Conservation (phyloP, 306 rosid species). For the Pyrus pyrifolia region DNA sequence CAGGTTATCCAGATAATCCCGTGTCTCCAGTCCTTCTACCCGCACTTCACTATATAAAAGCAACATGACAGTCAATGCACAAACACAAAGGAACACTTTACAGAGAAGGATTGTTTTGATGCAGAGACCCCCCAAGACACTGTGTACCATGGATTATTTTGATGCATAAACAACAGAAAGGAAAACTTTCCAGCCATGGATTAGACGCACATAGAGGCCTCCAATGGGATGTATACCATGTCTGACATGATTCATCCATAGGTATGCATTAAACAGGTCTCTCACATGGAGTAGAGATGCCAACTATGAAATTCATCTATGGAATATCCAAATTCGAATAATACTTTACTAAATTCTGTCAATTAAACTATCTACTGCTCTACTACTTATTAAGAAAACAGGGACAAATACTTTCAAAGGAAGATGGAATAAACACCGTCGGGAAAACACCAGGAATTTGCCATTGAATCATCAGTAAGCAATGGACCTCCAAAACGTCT, state of each 20-base stretch:
- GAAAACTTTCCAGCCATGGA: not conserved
- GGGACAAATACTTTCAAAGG: not conserved
- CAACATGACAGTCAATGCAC: not conserved
- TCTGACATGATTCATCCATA: not conserved
- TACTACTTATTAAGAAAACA: not conserved
- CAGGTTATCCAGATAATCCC: slow-evolving; percentile 77
- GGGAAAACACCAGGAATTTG: not conserved
- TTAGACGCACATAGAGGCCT: not conserved
- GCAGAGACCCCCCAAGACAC: not conserved
- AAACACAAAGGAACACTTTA: not conserved
- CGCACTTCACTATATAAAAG: slow-evolving; percentile 59
- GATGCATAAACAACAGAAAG: not conserved
- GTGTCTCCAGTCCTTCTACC: slow-evolving; percentile 76
- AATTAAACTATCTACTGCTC: not conserved
- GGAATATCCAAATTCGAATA: too few species aligned
- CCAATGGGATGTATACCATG: not conserved
- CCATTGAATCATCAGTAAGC: not conserved
- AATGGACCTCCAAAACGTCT: not conserved
- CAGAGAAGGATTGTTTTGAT: not conserved
- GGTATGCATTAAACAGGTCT: not conserved
- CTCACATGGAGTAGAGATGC: not conserved
- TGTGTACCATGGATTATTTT: too few species aligned
- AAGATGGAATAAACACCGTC: not conserved
- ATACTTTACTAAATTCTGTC: too few species aligned
- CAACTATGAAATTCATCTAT: too few species aligned